These are phyloP conservation scores for Sporobolomyces phaffii DNA, from an alignment of 768 basidiomycete species.

Conservation along the genomic window DNA sequence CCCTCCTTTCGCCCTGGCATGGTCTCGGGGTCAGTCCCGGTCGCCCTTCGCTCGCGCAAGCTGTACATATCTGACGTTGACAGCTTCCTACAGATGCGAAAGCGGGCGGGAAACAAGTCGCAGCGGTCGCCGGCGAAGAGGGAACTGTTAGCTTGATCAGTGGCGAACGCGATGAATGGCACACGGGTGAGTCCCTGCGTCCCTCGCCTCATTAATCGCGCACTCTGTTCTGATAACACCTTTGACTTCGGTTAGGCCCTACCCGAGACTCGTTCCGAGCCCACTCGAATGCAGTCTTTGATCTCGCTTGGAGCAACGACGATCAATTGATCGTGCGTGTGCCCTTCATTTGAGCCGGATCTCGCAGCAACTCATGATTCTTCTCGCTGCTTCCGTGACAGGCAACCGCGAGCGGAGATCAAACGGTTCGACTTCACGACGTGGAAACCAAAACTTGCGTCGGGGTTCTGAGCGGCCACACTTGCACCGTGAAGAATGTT, in stretches of 20 bases:
- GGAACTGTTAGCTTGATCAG: constrained; percentile 41
- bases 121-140: constrained; percentile 42
- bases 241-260: neutral
- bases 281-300: constrained; percentile 45
- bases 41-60: accelerated
- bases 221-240: no score
- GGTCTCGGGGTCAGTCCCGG: constrained; percentile 33
- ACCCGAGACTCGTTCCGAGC: constrained; percentile 29
- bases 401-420: constrained; percentile 44
- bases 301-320: constrained; percentile 43
- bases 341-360: no score
- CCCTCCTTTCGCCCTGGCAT: constrained; percentile 42
- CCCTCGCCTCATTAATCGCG: no score
- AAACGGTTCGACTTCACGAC: constrained; percentile 39
- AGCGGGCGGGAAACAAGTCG: constrained; percentile 36
- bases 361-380: neutral
- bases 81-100: constrained; percentile 32
- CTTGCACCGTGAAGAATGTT: constrained; percentile 42
- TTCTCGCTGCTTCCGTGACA: neutral
- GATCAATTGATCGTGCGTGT: constrained; percentile 39
- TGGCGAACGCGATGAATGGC: constrained; percentile 28
- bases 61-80: neutral
- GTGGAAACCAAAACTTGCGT: constrained; percentile 31
- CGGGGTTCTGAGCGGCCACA: constrained; percentile 39
- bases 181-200: constrained; percentile 19